These are phyloP conservation scores for Pleurotus pulmonarius DNA, from an alignment of 768 basidiomycete genomes.

Conservation along the genomic window DNA sequence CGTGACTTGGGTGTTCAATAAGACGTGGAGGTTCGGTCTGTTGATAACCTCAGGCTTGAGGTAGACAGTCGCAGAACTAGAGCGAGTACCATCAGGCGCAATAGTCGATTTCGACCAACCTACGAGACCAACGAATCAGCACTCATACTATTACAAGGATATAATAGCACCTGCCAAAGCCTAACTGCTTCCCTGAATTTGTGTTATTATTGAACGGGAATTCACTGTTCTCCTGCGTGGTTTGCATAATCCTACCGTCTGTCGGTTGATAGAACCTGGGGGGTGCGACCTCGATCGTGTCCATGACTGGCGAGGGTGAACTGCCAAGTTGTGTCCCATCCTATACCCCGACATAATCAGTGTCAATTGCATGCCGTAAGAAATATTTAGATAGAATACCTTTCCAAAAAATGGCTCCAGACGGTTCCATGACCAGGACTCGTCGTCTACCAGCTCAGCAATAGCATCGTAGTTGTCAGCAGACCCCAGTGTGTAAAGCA, in stretches of 20 bases:
- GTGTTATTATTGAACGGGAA: constrained; percentile 31
- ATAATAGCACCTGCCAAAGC: constrained; percentile 16
- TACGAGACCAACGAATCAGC: constrained; percentile 3
- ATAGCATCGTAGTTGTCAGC: constrained; percentile 21
- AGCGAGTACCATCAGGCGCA: constrained; percentile 22
- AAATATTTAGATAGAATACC: constrained; percentile 9
- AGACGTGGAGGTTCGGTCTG: constrained; percentile 27
- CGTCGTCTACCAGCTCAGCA: constrained; percentile 19
- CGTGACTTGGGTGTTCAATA: constrained; percentile 26
- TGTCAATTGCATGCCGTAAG: constrained; percentile 13
- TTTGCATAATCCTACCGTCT: constrained; percentile 19
- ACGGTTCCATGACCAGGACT: constrained; percentile 24
- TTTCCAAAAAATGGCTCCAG: constrained; percentile 19
- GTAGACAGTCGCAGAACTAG: constrained; percentile 27
- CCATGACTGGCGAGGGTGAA: constrained; percentile 18
- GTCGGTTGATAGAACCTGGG: constrained; percentile 14
- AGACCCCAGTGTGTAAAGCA: constrained; percentile 23
- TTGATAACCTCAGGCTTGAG: constrained; percentile 20
- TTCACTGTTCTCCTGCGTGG: constrained; percentile 16
- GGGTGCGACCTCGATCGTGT: constrained; percentile 17
- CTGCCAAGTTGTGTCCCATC: constrained; percentile 22
- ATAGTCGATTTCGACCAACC: constrained; percentile 26
- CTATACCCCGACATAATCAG: constrained; percentile 17
- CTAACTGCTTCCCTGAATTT: constrained; percentile 27
- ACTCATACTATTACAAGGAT: neutral